phyloP scores from a whole-genome alignment of 116 monocot genomes.

The Trichopus zeylanicus region DNA sequence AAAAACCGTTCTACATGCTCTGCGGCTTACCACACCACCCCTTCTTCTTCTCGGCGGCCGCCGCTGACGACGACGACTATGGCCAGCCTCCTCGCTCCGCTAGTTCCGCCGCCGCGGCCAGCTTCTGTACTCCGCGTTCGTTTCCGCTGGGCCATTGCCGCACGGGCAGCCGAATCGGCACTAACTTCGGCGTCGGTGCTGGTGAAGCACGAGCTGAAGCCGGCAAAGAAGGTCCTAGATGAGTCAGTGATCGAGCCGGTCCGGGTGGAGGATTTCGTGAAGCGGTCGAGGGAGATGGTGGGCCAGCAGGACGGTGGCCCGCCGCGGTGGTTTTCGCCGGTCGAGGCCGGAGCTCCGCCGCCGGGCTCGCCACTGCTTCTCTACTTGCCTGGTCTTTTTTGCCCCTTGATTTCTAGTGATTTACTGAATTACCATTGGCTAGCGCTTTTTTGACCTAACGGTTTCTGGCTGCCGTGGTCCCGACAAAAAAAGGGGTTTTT shows the following conservation, averaged over 20 bases:
- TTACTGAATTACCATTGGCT: neutral
- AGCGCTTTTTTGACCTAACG: neutral
- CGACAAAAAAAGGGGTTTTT: too few species aligned
- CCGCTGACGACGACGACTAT: neutral
- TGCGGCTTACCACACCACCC: too few species aligned
- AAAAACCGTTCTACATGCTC: too few species aligned
- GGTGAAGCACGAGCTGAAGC: neutral
- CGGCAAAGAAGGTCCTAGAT: conserved; percentile 17
- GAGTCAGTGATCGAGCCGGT: conserved; percentile 26
- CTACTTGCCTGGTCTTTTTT: conserved; percentile 65
- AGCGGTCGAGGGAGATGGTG: conserved; percentile 35
- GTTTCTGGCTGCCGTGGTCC: neutral
- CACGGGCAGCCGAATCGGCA: neutral
- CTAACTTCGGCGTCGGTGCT: neutral
- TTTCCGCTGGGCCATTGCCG: neutral
- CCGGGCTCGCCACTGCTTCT: conserved; percentile 49
- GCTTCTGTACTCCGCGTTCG: too few species aligned
- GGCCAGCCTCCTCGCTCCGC: neutral
- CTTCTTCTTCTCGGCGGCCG: too few species aligned
- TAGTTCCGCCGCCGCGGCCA: neutral
- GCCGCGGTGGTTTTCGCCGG: conserved; percentile 74
- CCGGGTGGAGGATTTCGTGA: conserved; percentile 46
- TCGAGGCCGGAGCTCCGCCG: conserved; percentile 36
- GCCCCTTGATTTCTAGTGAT: neutral
- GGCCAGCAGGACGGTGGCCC: conserved; percentile 29